These are phyloP conservation scores for Apodospora peruviana DNA, from an alignment of 495 filamentous ascomycete species.

Conservation along the genomic window DNA sequence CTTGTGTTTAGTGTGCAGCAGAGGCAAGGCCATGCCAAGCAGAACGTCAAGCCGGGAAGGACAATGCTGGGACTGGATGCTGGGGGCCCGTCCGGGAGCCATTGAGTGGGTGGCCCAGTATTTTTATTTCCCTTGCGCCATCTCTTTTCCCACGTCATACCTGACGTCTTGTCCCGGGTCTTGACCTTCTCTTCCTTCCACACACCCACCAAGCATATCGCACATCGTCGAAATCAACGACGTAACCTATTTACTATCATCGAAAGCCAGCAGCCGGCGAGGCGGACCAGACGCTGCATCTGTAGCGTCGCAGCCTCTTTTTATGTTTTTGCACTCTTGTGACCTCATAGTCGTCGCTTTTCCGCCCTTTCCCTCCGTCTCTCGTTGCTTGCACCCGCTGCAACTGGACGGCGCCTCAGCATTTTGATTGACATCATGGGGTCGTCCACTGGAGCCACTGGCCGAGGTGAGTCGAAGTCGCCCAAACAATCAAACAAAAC, in stretches of 20 bases:
- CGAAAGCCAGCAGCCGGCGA: slow-evolving; percentile 11
- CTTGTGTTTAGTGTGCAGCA: background rate
- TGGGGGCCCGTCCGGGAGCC: background rate
- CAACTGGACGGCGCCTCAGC: slow-evolving; percentile 23
- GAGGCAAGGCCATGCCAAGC: too few relatives aligned
- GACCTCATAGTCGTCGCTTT: slow-evolving; percentile 27
- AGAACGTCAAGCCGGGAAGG: too few relatives aligned
- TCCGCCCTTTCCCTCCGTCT: slow-evolving; percentile 6
- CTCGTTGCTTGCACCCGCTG: slow-evolving; percentile 13
- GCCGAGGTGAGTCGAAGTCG: slow-evolving; percentile 31
- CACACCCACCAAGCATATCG: slow-evolving; percentile 13
- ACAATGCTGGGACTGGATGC: background rate
- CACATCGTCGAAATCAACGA: slow-evolving; percentile 16
- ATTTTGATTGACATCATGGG: slow-evolving; percentile 38
- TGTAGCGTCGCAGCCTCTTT: slow-evolving; percentile 19
- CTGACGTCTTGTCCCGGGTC: slow-evolving; percentile 31
- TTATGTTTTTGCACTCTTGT: slow-evolving; percentile 20
- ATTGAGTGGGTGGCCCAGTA: slow-evolving; percentile 18
- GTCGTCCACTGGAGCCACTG: slow-evolving; percentile 27
- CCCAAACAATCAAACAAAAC: slow-evolving; percentile 28
- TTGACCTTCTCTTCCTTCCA: slow-evolving; percentile 22
- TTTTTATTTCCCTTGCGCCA: slow-evolving; percentile 31
- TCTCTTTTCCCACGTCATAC: slow-evolving; percentile 36
- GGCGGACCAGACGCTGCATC: slow-evolving; percentile 19
- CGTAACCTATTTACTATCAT: slow-evolving; percentile 20